phyloP scores from a whole-genome alignment of 2,329 filamentous ascomycete species.

The Penicillium sp. region DNA sequence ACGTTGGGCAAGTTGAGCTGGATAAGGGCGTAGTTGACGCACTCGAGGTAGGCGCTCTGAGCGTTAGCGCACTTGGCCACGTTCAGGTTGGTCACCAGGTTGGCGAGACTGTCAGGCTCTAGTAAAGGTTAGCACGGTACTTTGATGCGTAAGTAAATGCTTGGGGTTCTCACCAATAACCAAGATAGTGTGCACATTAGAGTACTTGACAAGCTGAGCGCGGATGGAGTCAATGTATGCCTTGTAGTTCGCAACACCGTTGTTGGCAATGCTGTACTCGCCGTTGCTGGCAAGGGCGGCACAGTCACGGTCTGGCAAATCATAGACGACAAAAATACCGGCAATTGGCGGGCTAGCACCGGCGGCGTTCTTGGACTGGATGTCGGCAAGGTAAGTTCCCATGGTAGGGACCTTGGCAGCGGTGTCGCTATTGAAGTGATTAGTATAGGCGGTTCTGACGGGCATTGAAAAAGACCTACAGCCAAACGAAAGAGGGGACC shows the following conservation, averaged over 20 bases:
- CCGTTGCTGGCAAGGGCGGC: slow-evolving; percentile 65
- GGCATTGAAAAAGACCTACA: slow-evolving; percentile 39
- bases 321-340: slow-evolving; percentile 62
- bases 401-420: slow-evolving; percentile 53
- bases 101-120: slow-evolving; percentile 66
- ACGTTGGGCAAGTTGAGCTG: slow-evolving; percentile 63
- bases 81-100: slow-evolving; percentile 62
- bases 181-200: slow-evolving; percentile 54
- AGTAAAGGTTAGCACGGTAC: slow-evolving; percentile 32
- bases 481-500: slow-evolving; percentile 55
- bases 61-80: slow-evolving; percentile 58
- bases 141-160: neutral
- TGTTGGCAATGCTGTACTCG: slow-evolving; percentile 58
- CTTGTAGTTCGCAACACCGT: slow-evolving; percentile 54
- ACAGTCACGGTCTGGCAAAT: slow-evolving; percentile 65
- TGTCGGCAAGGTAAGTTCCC: slow-evolving; percentile 51
- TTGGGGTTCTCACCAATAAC: slow-evolving; percentile 46
- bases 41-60: slow-evolving; percentile 56
- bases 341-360: slow-evolving; percentile 51
- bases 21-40: slow-evolving; percentile 58
- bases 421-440: slow-evolving; percentile 41
- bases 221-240: slow-evolving; percentile 59
- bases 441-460: neutral
- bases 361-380: slow-evolving; percentile 49
- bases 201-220: slow-evolving; percentile 54